phyloP scores from a whole-genome alignment of 176 grass and related monocot species.

The Secale cereale region DNA sequence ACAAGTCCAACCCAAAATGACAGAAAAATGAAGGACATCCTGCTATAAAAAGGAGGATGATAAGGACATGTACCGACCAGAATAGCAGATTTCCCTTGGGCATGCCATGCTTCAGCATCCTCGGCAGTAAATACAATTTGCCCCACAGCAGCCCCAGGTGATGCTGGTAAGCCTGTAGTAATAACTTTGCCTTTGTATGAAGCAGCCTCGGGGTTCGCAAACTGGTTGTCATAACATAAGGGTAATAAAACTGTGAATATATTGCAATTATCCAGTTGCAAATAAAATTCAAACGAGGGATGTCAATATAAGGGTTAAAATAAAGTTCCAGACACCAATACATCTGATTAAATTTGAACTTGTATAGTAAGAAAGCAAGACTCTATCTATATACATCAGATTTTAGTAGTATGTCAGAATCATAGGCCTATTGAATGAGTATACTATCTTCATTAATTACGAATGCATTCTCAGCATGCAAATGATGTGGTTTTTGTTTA shows the following conservation, averaged over 20 bases:
- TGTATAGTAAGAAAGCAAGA: not conserved
- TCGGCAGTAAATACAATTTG: constrained; percentile 96
- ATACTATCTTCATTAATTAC: not conserved
- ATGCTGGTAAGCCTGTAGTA: constrained; percentile 85
- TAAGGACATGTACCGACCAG: constrained; percentile 54
- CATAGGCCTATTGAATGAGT: not conserved
- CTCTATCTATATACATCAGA: not conserved
- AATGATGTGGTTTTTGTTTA: not conserved
- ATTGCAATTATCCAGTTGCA: not conserved
- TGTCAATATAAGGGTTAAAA: constrained; percentile 12
- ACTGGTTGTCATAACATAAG: constrained; percentile 49
- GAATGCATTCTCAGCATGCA: not conserved
- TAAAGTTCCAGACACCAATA: not conserved
- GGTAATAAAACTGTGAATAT: constrained; percentile 12
- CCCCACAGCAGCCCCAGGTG: constrained; percentile 88
- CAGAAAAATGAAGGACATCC: not conserved
- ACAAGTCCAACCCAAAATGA: not conserved
- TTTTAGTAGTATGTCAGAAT: not conserved
- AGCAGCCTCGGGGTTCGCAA: constrained; percentile 62
- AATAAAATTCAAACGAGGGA: not conserved
- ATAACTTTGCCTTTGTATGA: constrained; percentile 73
- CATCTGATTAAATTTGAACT: not conserved
- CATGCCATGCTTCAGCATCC: constrained; percentile 89
- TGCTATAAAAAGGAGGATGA: not conserved
- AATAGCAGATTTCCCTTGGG: constrained; percentile 93